Percentiles rank a stretch among this genome's conserved stretches.
These are phyloP conservation scores for Fraxinus xanthoxyloides DNA, from an alignment of 305 asterid species.

Conservation along the genomic window DNA sequence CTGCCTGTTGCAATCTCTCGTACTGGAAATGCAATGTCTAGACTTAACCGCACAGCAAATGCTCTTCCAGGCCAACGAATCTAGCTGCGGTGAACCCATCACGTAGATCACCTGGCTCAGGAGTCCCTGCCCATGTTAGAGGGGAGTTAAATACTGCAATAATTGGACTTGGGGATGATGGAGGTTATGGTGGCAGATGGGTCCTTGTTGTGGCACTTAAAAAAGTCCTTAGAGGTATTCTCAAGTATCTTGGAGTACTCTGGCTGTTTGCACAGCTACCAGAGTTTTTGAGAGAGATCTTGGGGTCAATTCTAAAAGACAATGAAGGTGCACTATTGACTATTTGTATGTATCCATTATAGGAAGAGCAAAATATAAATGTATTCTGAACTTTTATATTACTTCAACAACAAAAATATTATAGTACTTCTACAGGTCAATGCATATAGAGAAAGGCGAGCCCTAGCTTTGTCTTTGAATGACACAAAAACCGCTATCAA, in stretches of 20 bases:
- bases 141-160: conserved; percentile 98
- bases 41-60: conserved; percentile 72
- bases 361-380: too few species aligned
- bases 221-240: conserved; percentile 95
- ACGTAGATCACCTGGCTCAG: conserved; percentile 85
- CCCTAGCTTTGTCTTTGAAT: too few species aligned
- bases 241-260: conserved; percentile 95
- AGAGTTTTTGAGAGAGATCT: conserved; percentile 90
- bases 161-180: conserved; percentile 99
- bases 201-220: conserved; percentile 97
- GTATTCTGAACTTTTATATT: too few species aligned
- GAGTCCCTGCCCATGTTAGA: conserved; percentile 92
- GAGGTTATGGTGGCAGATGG: conserved; percentile 99
- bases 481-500: too few species aligned
- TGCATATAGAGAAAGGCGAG: too few species aligned
- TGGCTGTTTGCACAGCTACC: conserved; percentile 99
- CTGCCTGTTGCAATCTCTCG: conserved; percentile 56
- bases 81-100: conserved; percentile 49
- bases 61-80: conserved; percentile 62
- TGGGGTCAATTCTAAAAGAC: conserved; percentile 93
- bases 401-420: too few species aligned
- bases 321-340: conserved; percentile 90
- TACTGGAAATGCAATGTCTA: conserved; percentile 62
- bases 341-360: too few species aligned
- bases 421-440: too few species aligned